A percentile compares a stretch with the other conserved stretches of the same genome.
phyloP scores from a whole-genome alignment of 164 flowering plant genomes.

The Platanus orientalis region DNA sequence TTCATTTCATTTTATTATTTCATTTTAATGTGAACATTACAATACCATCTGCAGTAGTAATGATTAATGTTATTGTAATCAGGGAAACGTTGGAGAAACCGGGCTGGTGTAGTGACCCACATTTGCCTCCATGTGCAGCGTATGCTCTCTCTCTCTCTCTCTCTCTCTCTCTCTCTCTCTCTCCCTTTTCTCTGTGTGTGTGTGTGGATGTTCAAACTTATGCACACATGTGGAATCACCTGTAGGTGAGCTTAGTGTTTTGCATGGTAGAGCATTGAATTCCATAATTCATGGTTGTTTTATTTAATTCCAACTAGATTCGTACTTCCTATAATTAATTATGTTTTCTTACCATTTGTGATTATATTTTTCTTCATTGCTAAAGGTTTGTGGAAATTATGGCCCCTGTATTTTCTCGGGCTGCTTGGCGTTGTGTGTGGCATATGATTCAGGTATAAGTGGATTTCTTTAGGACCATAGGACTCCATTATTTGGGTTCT shows the following conservation, averaged over 20 bases:
- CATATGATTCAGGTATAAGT: constrained; percentile 79
- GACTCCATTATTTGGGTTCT: background rate
- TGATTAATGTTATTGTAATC: constrained; percentile 11
- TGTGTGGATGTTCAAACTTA: too few species aligned
- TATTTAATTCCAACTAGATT: too few species aligned
- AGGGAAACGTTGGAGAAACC: constrained; percentile 88
- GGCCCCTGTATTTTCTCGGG: constrained; percentile 92
- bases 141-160: constrained; percentile 36
- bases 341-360: too few species aligned
- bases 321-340: too few species aligned
- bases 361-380: constrained; percentile 1
- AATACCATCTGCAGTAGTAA: background rate
- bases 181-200: too few species aligned
- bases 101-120: constrained; percentile 93
- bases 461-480: background rate
- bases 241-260: too few species aligned
- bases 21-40: background rate
- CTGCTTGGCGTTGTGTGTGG: constrained; percentile 98
- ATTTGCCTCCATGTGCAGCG: constrained; percentile 99
- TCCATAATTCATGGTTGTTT: too few species aligned
- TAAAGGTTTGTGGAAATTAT: constrained; percentile 91
- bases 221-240: too few species aligned
- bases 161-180: constrained; percentile 6
- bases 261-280: too few species aligned
- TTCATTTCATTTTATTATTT: background rate